Evolutionary conservation across 2,329 filamentous ascomycete genomes (phyloP).

Genomic region (Xylogone sp.): DNA sequence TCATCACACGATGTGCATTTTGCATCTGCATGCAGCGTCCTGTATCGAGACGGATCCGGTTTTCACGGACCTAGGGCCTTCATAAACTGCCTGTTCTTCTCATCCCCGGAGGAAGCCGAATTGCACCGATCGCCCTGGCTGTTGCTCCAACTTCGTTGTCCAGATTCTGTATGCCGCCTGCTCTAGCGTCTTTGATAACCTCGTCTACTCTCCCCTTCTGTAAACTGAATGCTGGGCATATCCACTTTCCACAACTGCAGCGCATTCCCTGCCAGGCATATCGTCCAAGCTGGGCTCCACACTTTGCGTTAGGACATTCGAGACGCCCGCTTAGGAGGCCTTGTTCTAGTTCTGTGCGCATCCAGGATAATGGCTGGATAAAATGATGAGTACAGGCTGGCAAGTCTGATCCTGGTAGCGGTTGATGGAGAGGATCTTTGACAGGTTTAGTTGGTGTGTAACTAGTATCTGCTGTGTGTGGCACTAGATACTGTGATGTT

Average conservation of each 20-base stretch:
- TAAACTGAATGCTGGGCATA: constrained; percentile 85
- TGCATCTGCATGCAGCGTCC: no score
- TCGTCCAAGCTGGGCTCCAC: constrained; percentile 79
- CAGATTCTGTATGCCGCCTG: neutral
- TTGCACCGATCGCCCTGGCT: constrained; percentile 35
- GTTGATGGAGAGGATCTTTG: neutral
- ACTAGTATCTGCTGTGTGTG: neutral
- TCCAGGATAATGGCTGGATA: constrained; percentile 91
- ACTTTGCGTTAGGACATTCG: constrained; percentile 74
- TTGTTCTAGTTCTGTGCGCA: constrained; percentile 77
- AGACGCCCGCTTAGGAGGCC: constrained; percentile 81
- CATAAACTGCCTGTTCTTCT: constrained; percentile 32
- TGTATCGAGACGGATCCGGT: no score
- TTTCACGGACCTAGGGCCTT: constrained; percentile 11
- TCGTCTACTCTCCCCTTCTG: constrained; percentile 82
- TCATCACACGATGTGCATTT: no score
- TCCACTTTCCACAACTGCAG: constrained; percentile 88
- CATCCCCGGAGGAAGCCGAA: constrained; percentile 52
- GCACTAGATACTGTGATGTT: constrained; percentile 52
- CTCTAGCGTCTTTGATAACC: constrained; percentile 15
- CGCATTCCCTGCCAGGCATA: constrained; percentile 96
- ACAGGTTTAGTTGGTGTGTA: neutral
- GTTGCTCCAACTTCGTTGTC: constrained; percentile 10
- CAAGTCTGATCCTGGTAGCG: neutral
- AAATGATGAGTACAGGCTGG: constrained; percentile 77